Conservation (phyloP, 2,329 filamentous ascomycete species). For the Alternaria arborescens region DNA sequence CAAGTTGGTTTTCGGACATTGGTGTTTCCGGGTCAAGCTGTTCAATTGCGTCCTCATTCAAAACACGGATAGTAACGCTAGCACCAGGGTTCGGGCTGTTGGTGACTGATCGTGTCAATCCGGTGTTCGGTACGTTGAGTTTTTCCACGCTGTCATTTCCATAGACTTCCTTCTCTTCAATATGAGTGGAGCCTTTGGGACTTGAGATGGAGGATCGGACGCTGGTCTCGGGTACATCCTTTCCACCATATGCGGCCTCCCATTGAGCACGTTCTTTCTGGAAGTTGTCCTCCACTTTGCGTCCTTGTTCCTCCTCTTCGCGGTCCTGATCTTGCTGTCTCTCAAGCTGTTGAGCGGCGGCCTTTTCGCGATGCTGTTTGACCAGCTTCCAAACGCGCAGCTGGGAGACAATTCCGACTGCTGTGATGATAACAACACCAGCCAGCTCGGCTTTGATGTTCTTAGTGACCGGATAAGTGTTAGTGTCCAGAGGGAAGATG, state of each 20-base stretch:
- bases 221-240: conserved; percentile 61
- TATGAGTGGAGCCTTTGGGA: conserved; percentile 45
- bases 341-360: conserved; percentile 57
- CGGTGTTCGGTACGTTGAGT: conserved; percentile 58
- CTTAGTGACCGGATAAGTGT: conserved; percentile 84
- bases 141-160: conserved; percentile 64
- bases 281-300: conserved; percentile 69
- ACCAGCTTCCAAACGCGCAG: conserved; percentile 86
- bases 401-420: conserved; percentile 83
- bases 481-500: conserved; percentile 78
- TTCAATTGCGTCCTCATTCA: conserved; percentile 58
- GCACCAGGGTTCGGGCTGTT: conserved; percentile 50
- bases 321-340: conserved; percentile 67
- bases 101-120: conserved; percentile 51
- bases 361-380: conserved; percentile 60
- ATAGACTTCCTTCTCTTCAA: conserved; percentile 50
- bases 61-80: conserved; percentile 64
- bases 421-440: conserved; percentile 74
- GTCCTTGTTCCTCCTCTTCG: conserved; percentile 75
- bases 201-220: conserved; percentile 54
- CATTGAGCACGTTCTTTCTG: conserved; percentile 71
- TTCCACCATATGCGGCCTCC: conserved; percentile 80
- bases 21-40: conserved; percentile 45
- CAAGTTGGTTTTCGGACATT: conserved; percentile 24
- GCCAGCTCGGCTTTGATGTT: conserved; percentile 88